These are phyloP conservation scores for Eutrema japonicum DNA, from an alignment of 345 rosid species.

Conservation along the genomic window DNA sequence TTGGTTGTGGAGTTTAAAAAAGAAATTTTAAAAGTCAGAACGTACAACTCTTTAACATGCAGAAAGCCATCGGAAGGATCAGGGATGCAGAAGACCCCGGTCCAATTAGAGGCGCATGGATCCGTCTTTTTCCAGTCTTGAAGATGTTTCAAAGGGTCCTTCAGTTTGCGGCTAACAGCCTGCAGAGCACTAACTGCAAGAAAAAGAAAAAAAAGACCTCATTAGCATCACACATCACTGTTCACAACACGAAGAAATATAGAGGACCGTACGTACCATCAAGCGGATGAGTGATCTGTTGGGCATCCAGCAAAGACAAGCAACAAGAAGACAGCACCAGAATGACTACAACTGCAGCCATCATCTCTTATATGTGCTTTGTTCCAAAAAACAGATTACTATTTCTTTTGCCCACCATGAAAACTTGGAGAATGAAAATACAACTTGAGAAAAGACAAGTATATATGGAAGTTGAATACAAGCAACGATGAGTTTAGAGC, in stretches of 20 bases:
- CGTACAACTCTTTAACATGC: constrained; percentile 72
- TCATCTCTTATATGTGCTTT: constrained; percentile 18
- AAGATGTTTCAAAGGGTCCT: constrained; percentile 41
- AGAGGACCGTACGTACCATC: constrained; percentile 30
- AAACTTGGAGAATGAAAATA: constrained; percentile 24
- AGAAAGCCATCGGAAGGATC: constrained; percentile 52
- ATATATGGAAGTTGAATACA: constrained; percentile 28
- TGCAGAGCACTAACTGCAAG: constrained; percentile 26
- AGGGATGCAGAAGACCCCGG: constrained; percentile 40
- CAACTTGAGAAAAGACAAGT: background rate
- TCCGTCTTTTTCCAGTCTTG: constrained; percentile 40
- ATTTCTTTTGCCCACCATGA: background rate
- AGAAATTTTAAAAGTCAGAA: background rate
- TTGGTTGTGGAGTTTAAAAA: background rate
- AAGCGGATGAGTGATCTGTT: constrained; percentile 36
- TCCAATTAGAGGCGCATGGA: constrained; percentile 44
- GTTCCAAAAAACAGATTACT: constrained; percentile 8
- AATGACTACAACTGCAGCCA: constrained; percentile 18
- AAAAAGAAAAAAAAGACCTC: background rate
- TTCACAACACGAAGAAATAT: background rate
- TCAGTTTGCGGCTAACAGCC: constrained; percentile 32
- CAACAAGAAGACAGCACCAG: constrained; percentile 22
- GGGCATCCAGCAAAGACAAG: constrained; percentile 33
- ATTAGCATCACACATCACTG: constrained; percentile 16
- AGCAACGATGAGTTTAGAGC: constrained; percentile 7